phyloP scores from a whole-genome alignment of 345 rosid species.

The Lepidium africanum region DNA sequence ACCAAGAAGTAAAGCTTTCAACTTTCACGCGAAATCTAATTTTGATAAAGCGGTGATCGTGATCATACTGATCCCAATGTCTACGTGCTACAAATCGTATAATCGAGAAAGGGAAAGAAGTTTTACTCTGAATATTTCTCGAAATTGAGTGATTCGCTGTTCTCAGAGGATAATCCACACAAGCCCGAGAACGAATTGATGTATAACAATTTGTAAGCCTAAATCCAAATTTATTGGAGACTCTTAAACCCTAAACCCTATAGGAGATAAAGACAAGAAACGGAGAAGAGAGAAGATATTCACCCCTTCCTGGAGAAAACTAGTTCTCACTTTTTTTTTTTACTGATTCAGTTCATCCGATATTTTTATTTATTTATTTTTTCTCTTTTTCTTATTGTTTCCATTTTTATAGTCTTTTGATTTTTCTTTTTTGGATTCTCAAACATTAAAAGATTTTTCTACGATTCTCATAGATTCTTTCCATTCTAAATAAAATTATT shows the following conservation, averaged over 20 bases:
- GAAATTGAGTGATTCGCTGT: constrained; percentile 2
- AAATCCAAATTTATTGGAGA: constrained; percentile 14
- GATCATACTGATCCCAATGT: constrained; percentile 3
- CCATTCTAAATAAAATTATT: not conserved
- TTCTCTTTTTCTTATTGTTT: not conserved
- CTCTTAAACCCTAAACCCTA: constrained; percentile 26
- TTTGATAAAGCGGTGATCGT: not conserved
- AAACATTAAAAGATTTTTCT: not conserved
- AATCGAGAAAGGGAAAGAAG: not conserved
- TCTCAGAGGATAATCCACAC: not conserved
- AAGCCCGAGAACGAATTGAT: not conserved
- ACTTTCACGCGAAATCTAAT: not conserved
- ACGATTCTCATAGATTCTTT: not conserved
- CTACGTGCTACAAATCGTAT: not conserved
- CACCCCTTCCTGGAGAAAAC: not conserved
- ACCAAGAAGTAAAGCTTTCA: not conserved
- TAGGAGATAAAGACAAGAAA: not conserved
- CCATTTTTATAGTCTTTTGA: not conserved
- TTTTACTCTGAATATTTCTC: not conserved
- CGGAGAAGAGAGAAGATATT: constrained; percentile 6
- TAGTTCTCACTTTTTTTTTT: not conserved
- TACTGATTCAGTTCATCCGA: not conserved
- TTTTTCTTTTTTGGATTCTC: not conserved
- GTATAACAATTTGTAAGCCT: constrained; percentile 1
- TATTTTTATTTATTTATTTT: not conserved